Conservation (phyloP, 1,284 basidiomycete species). For the Cryptococcus amylolentus region DNA sequence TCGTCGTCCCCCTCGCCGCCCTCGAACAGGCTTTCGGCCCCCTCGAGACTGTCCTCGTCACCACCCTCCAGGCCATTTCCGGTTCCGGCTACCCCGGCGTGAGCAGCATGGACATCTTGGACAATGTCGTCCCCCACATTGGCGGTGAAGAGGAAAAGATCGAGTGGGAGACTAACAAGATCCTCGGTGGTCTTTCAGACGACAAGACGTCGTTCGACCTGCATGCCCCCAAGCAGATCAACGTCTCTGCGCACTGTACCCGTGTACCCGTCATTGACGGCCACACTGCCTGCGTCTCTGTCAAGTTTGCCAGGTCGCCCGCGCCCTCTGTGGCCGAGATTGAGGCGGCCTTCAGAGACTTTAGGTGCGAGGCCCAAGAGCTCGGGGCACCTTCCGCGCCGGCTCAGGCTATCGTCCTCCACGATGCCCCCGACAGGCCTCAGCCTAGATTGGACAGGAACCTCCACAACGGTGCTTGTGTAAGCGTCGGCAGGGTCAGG, state of each 20-base stretch:
- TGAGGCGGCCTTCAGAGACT: constrained; percentile 71
- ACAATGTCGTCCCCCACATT: constrained; percentile 96
- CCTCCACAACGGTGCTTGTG: constrained; percentile 86
- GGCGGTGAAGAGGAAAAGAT: constrained; percentile 88
- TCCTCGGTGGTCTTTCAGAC: constrained; percentile 74
- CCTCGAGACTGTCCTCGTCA: constrained; percentile 82
- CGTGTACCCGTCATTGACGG: constrained; percentile 92
- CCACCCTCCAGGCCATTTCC: constrained; percentile 96
- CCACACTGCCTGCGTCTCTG: constrained; percentile 81
- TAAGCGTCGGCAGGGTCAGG: constrained; percentile 85
- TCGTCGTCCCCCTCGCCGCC: constrained; percentile 87
- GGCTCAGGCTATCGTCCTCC: constrained; percentile 78
- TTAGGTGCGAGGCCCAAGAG: constrained; percentile 73
- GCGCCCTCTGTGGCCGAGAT: constrained; percentile 86
- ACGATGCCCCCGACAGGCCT: constrained; percentile 88
- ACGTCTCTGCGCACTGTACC: constrained; percentile 86
- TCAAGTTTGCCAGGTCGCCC: constrained; percentile 68
- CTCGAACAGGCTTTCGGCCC: constrained; percentile 91
- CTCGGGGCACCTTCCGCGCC: constrained; percentile 84
- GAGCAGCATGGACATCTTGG: constrained; percentile 83
- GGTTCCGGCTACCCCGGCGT: constrained; percentile 97
- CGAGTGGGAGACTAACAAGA: constrained; percentile 97
- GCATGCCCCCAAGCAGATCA: constrained; percentile 72
- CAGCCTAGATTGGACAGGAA: constrained; percentile 91
- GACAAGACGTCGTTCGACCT: constrained; percentile 71